Evolutionary conservation across 305 asterid genomes (phyloP).

Genomic region (Fraxinus sp.): DNA sequence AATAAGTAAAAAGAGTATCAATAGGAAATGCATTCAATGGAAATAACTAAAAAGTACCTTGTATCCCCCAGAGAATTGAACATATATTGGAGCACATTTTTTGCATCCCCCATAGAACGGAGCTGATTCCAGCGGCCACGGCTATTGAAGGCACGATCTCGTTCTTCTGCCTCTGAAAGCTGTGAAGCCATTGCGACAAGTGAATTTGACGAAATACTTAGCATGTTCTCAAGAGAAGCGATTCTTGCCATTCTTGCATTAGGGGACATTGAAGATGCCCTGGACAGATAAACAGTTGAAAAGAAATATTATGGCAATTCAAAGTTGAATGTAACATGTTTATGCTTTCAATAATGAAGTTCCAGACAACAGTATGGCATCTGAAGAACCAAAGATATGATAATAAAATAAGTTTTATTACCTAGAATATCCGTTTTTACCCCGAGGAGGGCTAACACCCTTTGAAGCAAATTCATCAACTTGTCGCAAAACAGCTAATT

Average conservation of each 20-base stretch:
- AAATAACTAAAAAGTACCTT: conserved; percentile 40
- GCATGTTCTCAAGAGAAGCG: conserved; percentile 91
- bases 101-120: conserved; percentile 96
- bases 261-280: conserved; percentile 92
- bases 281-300: conserved; percentile 24
- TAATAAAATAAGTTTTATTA: conserved; percentile 25
- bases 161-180: conserved; percentile 97
- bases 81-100: conserved; percentile 79
- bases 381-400: not conserved
- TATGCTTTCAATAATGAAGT: not conserved
- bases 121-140: conserved; percentile 97
- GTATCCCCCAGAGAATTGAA: conserved; percentile 80
- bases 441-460: conserved; percentile 88
- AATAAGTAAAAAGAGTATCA: not conserved
- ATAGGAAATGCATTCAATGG: not conserved
- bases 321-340: not conserved
- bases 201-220: conserved; percentile 87
- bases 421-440: conserved; percentile 82
- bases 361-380: not conserved
- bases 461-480: conserved; percentile 81
- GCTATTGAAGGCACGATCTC: conserved; percentile 71
- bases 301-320: not conserved
- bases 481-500: conserved; percentile 83
- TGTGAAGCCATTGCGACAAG: conserved; percentile 98
- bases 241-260: conserved; percentile 88